A percentile compares a stretch with the other conserved stretches of the same genome.
phyloP scores from a whole-genome alignment of 2,329 filamentous ascomycete species.

The Penicillium sp. region DNA sequence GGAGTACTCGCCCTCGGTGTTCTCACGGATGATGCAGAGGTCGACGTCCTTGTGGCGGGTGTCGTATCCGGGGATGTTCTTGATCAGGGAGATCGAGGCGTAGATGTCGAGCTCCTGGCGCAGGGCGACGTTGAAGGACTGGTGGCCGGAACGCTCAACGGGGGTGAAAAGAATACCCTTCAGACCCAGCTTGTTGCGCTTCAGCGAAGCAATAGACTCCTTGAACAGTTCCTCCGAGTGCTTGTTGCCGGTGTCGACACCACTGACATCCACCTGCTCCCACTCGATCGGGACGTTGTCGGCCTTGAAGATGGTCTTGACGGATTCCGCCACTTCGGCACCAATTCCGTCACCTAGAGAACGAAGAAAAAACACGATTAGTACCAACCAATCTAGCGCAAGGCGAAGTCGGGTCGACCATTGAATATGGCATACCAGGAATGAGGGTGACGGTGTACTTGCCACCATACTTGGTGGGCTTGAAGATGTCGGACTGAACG shows the following conservation, averaged over 20 bases:
- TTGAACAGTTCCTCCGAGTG: slow-evolving; percentile 92
- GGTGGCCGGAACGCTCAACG: slow-evolving; percentile 92
- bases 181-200: slow-evolving; percentile 96
- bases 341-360: slow-evolving; percentile 80
- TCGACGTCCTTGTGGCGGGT: slow-evolving; percentile 97
- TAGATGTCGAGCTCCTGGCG: slow-evolving; percentile 99
- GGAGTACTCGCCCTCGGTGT: slow-evolving; percentile 99
- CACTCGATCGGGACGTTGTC: slow-evolving; percentile 98
- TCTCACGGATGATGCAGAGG: slow-evolving; percentile 99
- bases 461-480: slow-evolving; percentile 96
- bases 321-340: slow-evolving; percentile 93
- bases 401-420: neutral
- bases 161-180: slow-evolving; percentile 99
- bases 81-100: slow-evolving; percentile 94
- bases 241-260: slow-evolving; percentile 77
- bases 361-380: slow-evolving; percentile 4
- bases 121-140: slow-evolving; percentile 98
- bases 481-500: slow-evolving; percentile 92
- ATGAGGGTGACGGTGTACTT: slow-evolving; percentile 99
- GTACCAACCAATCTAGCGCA: neutral
- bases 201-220: slow-evolving; percentile 89
- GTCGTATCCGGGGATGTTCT: slow-evolving; percentile 98
- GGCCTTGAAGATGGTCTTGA: slow-evolving; percentile 99
- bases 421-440: slow-evolving; percentile 58
- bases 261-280: slow-evolving; percentile 96